phyloP scores from a whole-genome alignment of 495 filamentous ascomycete species.

The Massariosphaeria phaeospora region DNA sequence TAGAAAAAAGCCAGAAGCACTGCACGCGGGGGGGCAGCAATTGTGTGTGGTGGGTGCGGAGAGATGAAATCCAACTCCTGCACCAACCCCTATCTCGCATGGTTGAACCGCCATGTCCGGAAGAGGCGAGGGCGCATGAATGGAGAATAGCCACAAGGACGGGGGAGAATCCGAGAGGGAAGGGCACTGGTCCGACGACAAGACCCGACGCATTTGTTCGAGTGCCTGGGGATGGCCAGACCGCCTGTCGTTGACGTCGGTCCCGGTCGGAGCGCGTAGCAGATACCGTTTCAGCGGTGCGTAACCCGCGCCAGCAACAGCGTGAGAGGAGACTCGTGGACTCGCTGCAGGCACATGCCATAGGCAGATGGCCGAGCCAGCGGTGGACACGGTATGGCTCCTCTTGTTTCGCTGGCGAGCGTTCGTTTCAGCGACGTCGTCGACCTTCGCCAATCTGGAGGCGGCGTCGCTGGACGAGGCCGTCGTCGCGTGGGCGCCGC shows the following conservation, averaged over 20 bases:
- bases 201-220: neutral
- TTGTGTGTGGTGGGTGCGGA: neutral
- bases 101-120: neutral
- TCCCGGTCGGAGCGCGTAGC: neutral
- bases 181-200: neutral
- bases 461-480: neutral
- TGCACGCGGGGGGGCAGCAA: neutral
- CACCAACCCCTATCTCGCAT: neutral
- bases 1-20: slow-evolving; percentile 13
- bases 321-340: neutral
- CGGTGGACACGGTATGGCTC: neutral
- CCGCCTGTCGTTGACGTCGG: neutral
- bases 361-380: neutral
- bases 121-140: neutral
- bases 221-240: neutral
- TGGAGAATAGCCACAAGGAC: neutral
- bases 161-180: neutral
- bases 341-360: neutral
- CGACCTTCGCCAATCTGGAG: slow-evolving; percentile 18
- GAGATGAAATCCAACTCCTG: neutral
- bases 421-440: slow-evolving; percentile 17
- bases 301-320: neutral
- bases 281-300: slow-evolving; percentile 6
- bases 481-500: slow-evolving; percentile 13
- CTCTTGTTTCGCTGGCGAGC: slow-evolving; percentile 20